These are phyloP conservation scores for Closterium sp. DNA, from an alignment of 139 green algal genomes.

Conservation along the genomic window DNA sequence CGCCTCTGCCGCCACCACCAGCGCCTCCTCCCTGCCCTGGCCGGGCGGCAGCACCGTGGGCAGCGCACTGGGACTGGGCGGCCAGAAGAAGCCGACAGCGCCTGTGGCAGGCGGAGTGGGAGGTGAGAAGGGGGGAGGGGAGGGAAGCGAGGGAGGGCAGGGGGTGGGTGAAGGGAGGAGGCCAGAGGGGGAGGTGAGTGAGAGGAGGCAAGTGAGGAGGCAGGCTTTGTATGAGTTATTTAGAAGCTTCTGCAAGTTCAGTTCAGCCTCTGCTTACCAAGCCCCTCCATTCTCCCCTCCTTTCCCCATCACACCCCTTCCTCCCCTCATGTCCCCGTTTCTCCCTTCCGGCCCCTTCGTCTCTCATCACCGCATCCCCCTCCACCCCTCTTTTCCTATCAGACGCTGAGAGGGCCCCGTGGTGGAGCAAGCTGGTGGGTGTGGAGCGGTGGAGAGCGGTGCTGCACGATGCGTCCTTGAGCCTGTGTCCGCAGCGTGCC, in stretches of 20 bases:
- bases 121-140: not conserved
- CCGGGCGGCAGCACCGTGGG: not conserved
- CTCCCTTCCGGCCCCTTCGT: not conserved
- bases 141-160: no score
- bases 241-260: no score
- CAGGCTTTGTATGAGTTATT: no score
- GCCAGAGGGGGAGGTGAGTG: no score
- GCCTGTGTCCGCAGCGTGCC: not conserved
- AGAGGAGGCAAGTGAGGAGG: no score
- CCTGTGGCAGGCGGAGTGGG: not conserved
- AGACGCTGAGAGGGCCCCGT: not conserved
- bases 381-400: not conserved
- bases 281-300: not conserved
- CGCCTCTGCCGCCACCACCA: not conserved
- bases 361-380: not conserved
- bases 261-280: not conserved
- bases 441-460: constrained; percentile 6
- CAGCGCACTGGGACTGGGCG: not conserved
- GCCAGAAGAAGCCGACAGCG: not conserved
- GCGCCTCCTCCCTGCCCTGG: not conserved
- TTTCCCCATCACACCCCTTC: not conserved
- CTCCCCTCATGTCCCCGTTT: not conserved
- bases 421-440: not conserved
- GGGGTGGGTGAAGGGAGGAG: no score
- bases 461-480: not conserved